phyloP scores from a whole-genome alignment of 2,329 filamentous ascomycete genomes.

The Alternaria sp. region DNA sequence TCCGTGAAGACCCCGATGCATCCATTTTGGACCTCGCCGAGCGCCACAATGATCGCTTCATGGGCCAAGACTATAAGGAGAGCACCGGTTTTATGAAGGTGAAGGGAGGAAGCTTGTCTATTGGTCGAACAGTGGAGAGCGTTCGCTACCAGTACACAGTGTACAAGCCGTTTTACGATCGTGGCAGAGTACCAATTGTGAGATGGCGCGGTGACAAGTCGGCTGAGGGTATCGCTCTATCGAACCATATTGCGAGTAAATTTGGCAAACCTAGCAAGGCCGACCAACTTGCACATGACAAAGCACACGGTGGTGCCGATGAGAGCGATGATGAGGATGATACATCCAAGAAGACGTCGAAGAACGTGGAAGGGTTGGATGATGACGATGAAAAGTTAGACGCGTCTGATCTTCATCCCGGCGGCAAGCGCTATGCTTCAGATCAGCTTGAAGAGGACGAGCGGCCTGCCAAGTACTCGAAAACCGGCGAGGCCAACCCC shows the following conservation, averaged over 20 bases:
- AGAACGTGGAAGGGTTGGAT: not conserved
- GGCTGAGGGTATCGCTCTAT: slow-evolving; percentile 4
- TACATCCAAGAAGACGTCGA: not conserved
- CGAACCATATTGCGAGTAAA: slow-evolving; percentile 1
- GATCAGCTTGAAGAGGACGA: not conserved
- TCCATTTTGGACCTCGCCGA: slow-evolving; percentile 40
- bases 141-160: slow-evolving; percentile 36
- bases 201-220: slow-evolving; percentile 20
- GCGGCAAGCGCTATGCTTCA: not conserved
- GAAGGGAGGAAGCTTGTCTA: slow-evolving; percentile 3
- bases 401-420: not conserved
- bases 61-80: slow-evolving; percentile 18
- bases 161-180: slow-evolving; percentile 34
- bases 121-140: slow-evolving; percentile 40
- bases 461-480: not conserved
- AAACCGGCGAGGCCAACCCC: not conserved
- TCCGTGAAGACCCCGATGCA: slow-evolving; percentile 22
- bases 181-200: slow-evolving; percentile 20
- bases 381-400: not conserved
- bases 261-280: slow-evolving; percentile 16
- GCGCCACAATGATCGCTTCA: slow-evolving; percentile 35
- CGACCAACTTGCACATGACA: slow-evolving; percentile 13
- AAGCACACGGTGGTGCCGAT: not conserved
- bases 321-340: not conserved
- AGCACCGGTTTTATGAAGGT: slow-evolving; percentile 16